Evolutionary conservation across 75 land plant genomes (phyloP).

Genomic region (Picea glauca): DNA sequence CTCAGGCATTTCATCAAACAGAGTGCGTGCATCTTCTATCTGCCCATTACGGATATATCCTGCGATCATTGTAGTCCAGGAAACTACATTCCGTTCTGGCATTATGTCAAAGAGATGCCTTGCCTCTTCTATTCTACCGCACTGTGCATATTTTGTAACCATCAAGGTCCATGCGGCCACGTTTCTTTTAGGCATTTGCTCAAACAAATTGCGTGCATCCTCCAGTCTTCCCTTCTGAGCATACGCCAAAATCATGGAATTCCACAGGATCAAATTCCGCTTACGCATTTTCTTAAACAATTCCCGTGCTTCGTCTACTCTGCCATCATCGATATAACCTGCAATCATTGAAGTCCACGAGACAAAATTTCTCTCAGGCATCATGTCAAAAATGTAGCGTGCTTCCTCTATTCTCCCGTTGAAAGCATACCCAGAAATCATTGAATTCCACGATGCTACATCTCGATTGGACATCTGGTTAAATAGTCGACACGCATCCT

Average conservation of each 20-base stretch:
- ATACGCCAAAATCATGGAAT: conserved; percentile 10
- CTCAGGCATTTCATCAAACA: conserved; percentile 20
- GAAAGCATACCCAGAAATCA: not conserved
- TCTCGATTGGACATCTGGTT: conserved; percentile 6
- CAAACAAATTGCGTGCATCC: conserved; percentile 6
- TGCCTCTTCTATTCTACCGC: conserved; percentile 12
- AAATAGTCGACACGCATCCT: not conserved
- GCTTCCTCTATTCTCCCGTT: conserved; percentile 6
- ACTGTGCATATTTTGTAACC: conserved; percentile 1
- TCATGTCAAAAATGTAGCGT: conserved; percentile 3
- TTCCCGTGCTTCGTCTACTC: conserved; percentile 8
- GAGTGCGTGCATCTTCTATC: conserved; percentile 14
- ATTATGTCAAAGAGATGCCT: conserved; percentile 6
- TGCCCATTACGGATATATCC: not conserved
- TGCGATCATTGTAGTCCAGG: conserved; percentile 24
- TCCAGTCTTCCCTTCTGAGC: conserved; percentile 1
- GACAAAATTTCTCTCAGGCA: conserved; percentile 6
- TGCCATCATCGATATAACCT: conserved; percentile 7
- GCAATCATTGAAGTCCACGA: conserved; percentile 13
- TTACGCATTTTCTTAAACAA: conserved; percentile 16
- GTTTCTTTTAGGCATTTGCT: conserved; percentile 7
- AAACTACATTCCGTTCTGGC: not conserved
- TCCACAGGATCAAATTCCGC: conserved; percentile 17
- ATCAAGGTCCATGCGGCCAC: conserved; percentile 4
- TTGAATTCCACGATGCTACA: conserved; percentile 10